These are phyloP conservation scores for Coemansia furcata DNA, from an alignment of 192 early-diverging fungal species.

Conservation along the genomic window DNA sequence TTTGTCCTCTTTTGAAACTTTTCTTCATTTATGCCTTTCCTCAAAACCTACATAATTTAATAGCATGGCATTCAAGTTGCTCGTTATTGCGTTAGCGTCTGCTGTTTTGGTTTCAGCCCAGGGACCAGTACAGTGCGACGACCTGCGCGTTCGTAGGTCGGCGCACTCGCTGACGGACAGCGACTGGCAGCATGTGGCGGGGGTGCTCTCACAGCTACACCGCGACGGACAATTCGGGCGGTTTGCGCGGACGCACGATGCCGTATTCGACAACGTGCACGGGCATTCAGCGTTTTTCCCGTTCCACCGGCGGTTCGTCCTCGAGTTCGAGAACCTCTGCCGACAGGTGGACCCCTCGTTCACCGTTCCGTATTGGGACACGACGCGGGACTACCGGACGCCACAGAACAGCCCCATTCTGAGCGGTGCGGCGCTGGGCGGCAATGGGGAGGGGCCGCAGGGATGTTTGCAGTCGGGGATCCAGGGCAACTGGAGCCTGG, in stretches of 20 bases:
- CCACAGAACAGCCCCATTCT: constrained; percentile 37
- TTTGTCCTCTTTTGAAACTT: background rate
- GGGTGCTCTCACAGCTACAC: constrained; percentile 30
- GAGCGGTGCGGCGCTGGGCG: constrained; percentile 21
- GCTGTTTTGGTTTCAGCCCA: constrained; percentile 9
- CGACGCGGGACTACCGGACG: constrained; percentile 30
- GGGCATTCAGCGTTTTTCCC: constrained; percentile 48
- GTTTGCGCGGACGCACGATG: constrained; percentile 39
- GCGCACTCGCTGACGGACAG: constrained; percentile 35
- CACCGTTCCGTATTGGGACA: constrained; percentile 49
- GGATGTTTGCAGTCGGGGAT: constrained; percentile 29
- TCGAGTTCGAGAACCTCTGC: constrained; percentile 48
- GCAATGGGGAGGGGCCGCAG: constrained; percentile 32
- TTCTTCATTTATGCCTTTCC: background rate
- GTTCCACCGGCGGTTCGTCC: constrained; percentile 52
- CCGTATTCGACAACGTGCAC: constrained; percentile 38
- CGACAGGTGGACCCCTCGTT: constrained; percentile 35
- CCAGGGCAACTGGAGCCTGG: constrained; percentile 25
- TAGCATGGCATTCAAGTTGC: background rate
- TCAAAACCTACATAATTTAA: background rate
- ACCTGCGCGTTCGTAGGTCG: constrained; percentile 27
- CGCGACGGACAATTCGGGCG: constrained; percentile 34
- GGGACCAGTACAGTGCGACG: constrained; percentile 18
- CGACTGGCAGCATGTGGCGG: constrained; percentile 35
- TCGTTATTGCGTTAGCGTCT: constrained; percentile 5